Percentiles rank a stretch among this genome's conserved stretches.
Evolutionary conservation across 352 stramenopile species (phyloP).

Genomic region (Elongisporangium undulatum): DNA sequence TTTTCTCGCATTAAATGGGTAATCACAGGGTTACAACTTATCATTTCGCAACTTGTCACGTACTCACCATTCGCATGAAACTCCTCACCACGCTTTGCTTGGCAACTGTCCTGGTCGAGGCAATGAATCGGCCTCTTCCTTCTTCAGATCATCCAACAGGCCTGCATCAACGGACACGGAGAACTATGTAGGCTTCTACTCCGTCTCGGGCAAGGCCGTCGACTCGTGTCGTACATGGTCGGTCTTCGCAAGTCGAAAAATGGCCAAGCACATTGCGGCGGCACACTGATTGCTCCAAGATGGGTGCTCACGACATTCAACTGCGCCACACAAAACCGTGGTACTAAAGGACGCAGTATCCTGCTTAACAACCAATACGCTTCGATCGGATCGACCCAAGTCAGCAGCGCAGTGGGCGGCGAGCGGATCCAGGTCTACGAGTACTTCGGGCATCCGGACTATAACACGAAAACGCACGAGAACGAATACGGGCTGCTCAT

Average conservation of each 20-base stretch:
- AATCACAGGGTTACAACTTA: neutral
- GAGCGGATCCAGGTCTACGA: slow-evolving; percentile 16
- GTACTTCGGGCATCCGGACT: slow-evolving; percentile 19
- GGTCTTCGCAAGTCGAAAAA: neutral
- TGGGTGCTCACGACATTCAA: neutral
- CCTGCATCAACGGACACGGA: neutral
- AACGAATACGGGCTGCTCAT: slow-evolving; percentile 24
- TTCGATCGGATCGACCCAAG: slow-evolving; percentile 20
- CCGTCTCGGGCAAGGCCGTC: neutral
- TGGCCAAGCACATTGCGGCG: neutral
- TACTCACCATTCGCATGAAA: neutral
- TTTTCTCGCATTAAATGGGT: neutral
- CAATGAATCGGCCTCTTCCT: neutral
- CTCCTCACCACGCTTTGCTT: neutral
- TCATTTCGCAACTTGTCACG: neutral
- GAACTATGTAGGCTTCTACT: neutral
- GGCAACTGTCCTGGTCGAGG: too few species aligned
- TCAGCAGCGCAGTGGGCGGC: slow-evolving; percentile 5
- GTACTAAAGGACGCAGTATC: neutral
- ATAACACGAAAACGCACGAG: slow-evolving; percentile 21
- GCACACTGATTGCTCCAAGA: neutral
- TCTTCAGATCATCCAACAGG: neutral
- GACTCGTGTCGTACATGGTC: neutral
- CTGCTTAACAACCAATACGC: slow-evolving; percentile 1
- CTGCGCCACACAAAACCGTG: neutral